Base-by-base conservation (phyloP, 2,329 filamentous ascomycete species). In the Pseudogymnoascus sp. region DNA sequence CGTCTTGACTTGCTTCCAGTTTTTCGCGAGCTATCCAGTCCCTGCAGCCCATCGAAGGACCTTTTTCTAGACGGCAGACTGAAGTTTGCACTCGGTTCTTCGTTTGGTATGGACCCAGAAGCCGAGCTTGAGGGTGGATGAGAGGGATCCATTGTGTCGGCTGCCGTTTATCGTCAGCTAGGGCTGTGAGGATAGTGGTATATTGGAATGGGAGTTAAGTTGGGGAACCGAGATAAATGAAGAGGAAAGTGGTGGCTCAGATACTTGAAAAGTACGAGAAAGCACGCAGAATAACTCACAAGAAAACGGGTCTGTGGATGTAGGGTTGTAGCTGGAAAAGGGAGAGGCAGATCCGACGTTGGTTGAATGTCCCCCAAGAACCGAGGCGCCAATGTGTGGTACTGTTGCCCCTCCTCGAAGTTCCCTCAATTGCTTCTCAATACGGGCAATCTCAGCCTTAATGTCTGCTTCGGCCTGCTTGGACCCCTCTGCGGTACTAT, bases 1-100 rank as follows among this genome's bases (percentile, higher is more conserved):
- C 71, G 68, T 61, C 71, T 66, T 21, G 70, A 72, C 62, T 73
- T 74, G 40, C 65, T 69, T 13, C 67, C 64, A 19, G 50, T 13
- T 21, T 35, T 19, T 56, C 50, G 29, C 11, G 47, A 53, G 24
- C 47, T 31, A 53, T 53, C 47, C 14, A 53, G 14, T 14, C 16
- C 50, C 19, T 56, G 50, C 16, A 33, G 29, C 50, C 50, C 50
- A 6, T 56, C 50, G 19, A 56, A 56, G 1, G 29, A 56, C 11
- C 50, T 56, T 35, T 56, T 56, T 33, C 50, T 56, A 21, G 50
- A 56, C 33, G 50, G 50, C 11, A 56, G 50, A 16, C 29, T 56
- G 50, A 56, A 35, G 29, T 56, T 56, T 33, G 29, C 29, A 56
- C 10, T 56, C 7, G 50, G 6, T 7, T 56, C 50, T 21, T 33